Conservation (phyloP, 257 asterid species). For the Solanum ahanhuiri region DNA sequence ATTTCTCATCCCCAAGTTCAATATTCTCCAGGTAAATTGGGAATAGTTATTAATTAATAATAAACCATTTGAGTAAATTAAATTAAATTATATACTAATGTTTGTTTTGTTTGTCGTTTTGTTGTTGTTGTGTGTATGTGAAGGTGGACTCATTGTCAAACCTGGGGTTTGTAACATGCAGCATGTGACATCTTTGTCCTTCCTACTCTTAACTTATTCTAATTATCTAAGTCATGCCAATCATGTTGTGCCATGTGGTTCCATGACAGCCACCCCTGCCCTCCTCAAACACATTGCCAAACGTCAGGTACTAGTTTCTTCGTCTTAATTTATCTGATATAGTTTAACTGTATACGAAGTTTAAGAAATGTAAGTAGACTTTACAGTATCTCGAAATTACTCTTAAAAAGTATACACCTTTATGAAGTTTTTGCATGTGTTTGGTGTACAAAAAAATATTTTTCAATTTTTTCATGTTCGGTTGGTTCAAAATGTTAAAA, state of each 20-base stretch:
- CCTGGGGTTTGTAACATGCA: conserved; percentile 94
- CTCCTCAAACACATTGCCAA: conserved; percentile 67
- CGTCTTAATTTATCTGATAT: too few relatives aligned
- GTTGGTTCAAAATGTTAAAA: neutral
- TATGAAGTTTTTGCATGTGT: too few relatives aligned
- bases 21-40: conserved; percentile 74
- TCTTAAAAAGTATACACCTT: neutral
- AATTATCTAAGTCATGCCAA: conserved; percentile 84
- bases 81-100: neutral
- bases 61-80: neutral
- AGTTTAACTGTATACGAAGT: fast-evolving
- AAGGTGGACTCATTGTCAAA: conserved; percentile 65
- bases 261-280: conserved; percentile 53
- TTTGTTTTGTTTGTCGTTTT: neutral
- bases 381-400: too few relatives aligned
- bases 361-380: neutral
- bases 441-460: too few relatives aligned
- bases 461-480: too few relatives aligned
- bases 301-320: conserved; percentile 42
- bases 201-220: conserved; percentile 66
- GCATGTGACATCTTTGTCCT: conserved; percentile 82
- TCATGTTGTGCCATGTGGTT: conserved; percentile 66
- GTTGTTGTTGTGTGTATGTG: neutral
- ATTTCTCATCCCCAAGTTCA: conserved; percentile 60
- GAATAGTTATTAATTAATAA: neutral